Conservation (phyloP, 768 basidiomycete species). For the Russula emetica region DNA sequence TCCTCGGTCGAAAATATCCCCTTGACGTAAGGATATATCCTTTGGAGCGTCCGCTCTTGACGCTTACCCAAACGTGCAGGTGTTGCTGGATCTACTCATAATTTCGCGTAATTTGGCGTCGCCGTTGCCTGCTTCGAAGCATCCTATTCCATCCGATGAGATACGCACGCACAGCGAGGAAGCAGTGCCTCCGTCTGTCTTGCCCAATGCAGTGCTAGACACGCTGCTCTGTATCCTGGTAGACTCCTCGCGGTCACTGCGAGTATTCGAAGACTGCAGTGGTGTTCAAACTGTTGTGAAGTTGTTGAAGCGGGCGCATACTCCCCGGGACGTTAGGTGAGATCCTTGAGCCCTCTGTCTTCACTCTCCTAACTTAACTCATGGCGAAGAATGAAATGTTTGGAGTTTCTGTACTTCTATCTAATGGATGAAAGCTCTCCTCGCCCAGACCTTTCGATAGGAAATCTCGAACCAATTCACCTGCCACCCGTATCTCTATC, state of each 20-base stretch:
- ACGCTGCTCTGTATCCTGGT: constrained; percentile 86
- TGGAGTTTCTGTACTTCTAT: constrained; percentile 95
- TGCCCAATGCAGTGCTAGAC: constrained; percentile 63
- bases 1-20: constrained; percentile 60
- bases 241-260: constrained; percentile 69
- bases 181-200: constrained; percentile 14
- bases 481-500: constrained; percentile 41
- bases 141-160: constrained; percentile 32
- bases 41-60: neutral
- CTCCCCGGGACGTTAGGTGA: constrained; percentile 84
- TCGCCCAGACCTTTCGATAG: constrained; percentile 24
- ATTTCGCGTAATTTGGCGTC: constrained; percentile 57
- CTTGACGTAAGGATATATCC: constrained; percentile 52
- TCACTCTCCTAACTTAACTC: neutral
- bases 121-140: constrained; percentile 23
- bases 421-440: constrained; percentile 71
- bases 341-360: constrained; percentile 28
- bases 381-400: constrained; percentile 81
- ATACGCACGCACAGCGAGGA: constrained; percentile 23
- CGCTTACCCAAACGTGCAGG: constrained; percentile 39
- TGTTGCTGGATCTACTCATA: constrained; percentile 66
- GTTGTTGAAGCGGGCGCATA: constrained; percentile 78
- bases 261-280: constrained; percentile 69
- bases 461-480: constrained; percentile 33
- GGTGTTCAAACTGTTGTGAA: constrained; percentile 84